Evolutionary conservation across 139 green algal species (phyloP), one percentile per base, ranked within the genome.

Genomic region (Penium margaritaceum): DNA sequence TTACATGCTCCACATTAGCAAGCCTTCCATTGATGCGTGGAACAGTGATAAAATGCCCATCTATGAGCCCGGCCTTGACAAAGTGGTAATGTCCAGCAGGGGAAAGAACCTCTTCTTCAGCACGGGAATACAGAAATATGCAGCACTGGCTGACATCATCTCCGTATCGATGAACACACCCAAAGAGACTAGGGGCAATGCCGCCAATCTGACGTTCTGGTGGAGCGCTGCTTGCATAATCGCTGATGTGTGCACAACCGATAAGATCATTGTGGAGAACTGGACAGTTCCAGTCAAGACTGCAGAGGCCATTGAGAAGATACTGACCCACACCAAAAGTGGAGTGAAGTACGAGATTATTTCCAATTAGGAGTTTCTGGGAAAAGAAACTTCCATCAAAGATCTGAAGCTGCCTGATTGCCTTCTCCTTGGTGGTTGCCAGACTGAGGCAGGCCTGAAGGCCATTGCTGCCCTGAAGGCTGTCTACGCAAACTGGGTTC

Each of bases 191-290:
- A 57, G n/a, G n/a, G n/a, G n/a, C n/a, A n/a, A n/a, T n/a, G n/a
- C n/a, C n/a, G n/a, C n/a, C n/a, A n/a, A n/a, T n/a, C n/a, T n/a
- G n/a, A n/a, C n/a, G n/a, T n/a, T n/a, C n/a, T n/a, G n/a, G n/a
- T n/a, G n/a, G n/a, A n/a, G n/a, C n/a, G n/a, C n/a, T n/a, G n/a
- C n/a, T n/a, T n/a, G n/a, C n/a, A n/a, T n/a, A n/a, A n/a, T n/a
- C n/a, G n/a, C n/a, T n/a, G n/a, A n/a, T n/a, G n/a, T n/a, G n/a
- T n/a, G n/a, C n/a, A n/a, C n/a, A n/a, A n/a, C n/a, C n/a, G n/a
- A n/a, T n/a, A n/a, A n/a, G n/a, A n/a, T n/a, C n/a, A n/a, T 74
- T 30, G 95, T 99, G 54, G 95, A 99, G 87, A 99, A 99, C 87
- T 96, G 89, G 7, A 99, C 95, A 3, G 95, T 99, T 46, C 95